Conservation (phyloP, 2,329 filamentous ascomycete species). For the Sclerotiophoma versabilis region DNA sequence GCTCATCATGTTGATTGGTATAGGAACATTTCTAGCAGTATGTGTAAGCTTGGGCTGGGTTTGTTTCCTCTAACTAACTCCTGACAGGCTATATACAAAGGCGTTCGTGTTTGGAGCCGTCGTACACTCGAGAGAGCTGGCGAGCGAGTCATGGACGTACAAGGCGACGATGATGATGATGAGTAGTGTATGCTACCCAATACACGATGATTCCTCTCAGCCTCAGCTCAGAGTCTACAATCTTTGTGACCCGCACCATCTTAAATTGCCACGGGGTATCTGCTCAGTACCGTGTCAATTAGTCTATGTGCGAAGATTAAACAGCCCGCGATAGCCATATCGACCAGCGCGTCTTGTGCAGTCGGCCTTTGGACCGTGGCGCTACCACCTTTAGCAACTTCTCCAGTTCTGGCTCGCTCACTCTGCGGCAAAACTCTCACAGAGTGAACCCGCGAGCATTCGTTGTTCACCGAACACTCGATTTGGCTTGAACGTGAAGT, state of each 20-base stretch:
- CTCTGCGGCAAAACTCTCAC: not conserved
- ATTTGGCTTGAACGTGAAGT: slow-evolving; percentile 32
- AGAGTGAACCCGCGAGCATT: slow-evolving; percentile 21
- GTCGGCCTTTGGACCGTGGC: slow-evolving; percentile 37
- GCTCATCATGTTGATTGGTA: slow-evolving; percentile 79
- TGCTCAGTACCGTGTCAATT: slow-evolving; percentile 84
- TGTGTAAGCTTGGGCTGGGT: slow-evolving; percentile 44
- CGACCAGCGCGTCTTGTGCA: slow-evolving; percentile 46
- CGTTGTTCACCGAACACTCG: slow-evolving; percentile 18
- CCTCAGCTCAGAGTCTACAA: not conserved
- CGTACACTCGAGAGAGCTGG: slow-evolving; percentile 77
- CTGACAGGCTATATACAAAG: slow-evolving; percentile 77
- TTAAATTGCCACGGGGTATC: slow-evolving; percentile 87
- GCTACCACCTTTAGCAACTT: slow-evolving; percentile 37
- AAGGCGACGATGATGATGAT: slow-evolving; percentile 64
- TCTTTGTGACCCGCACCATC: slow-evolving; percentile 72
- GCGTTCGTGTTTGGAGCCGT: slow-evolving; percentile 75
- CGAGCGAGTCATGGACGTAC: slow-evolving; percentile 84
- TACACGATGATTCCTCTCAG: slow-evolving; percentile 11
- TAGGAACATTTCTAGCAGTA: slow-evolving; percentile 79
- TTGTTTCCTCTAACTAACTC: slow-evolving; percentile 13
- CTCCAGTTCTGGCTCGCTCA: slow-evolving; percentile 32
- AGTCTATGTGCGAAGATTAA: slow-evolving; percentile 92
- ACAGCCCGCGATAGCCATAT: slow-evolving; percentile 38
- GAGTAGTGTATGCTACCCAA: slow-evolving; percentile 38